phyloP scores from a whole-genome alignment of 768 basidiomycete genomes.

The Auricularia auricula-judae region DNA sequence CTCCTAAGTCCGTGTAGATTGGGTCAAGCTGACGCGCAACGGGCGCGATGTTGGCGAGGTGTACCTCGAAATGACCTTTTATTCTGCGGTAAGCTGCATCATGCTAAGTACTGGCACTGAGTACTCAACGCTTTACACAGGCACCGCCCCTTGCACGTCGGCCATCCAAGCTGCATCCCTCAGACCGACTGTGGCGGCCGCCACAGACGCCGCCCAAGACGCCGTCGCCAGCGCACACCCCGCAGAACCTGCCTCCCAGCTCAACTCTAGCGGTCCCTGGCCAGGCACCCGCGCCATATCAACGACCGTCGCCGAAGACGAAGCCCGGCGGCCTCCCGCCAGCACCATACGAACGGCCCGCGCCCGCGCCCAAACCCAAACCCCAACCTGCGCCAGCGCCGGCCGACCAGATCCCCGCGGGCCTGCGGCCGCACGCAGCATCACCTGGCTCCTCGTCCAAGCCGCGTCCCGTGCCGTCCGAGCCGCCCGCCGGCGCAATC shows the following conservation, averaged over 20 bases:
- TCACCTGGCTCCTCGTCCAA: not conserved
- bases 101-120: not conserved
- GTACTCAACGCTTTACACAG: constrained; percentile 6
- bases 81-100: constrained; percentile 37
- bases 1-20: constrained; percentile 36
- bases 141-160: constrained; percentile 31
- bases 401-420: not conserved
- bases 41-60: constrained; percentile 70
- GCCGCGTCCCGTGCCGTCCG: not conserved
- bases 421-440: not conserved
- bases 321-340: constrained; percentile 4
- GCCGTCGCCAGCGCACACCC: constrained; percentile 2
- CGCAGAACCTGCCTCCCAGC: not conserved
- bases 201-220: constrained; percentile 41
- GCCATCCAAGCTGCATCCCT: constrained; percentile 8
- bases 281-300: constrained; percentile 10
- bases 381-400: not conserved
- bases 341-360: not conserved
- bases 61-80: constrained; percentile 92
- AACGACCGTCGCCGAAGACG: constrained; percentile 12
- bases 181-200: constrained; percentile 5
- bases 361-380: not conserved
- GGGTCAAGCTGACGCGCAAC: constrained; percentile 49
- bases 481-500: not conserved
- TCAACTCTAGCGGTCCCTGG: not conserved